Conservation (phyloP, 2,329 filamentous ascomycete genomes). For the Lojkania enalia region DNA sequence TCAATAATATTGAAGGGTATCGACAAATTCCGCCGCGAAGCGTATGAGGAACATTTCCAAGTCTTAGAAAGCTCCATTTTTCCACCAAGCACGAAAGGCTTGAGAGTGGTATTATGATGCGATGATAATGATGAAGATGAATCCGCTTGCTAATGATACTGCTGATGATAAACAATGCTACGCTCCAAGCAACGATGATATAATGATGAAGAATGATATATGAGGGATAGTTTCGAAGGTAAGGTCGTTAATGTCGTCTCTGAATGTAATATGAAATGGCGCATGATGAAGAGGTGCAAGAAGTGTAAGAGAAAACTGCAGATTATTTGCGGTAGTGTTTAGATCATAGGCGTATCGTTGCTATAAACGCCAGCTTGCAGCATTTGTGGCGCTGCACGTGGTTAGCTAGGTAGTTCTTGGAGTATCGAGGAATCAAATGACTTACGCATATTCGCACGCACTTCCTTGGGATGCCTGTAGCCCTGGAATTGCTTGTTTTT, state of each 20-base stretch:
- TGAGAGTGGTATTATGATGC: slow-evolving; percentile 8
- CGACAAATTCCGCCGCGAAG: slow-evolving; percentile 39
- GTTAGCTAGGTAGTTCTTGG: background rate
- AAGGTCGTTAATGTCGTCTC: slow-evolving; percentile 37
- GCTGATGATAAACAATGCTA: slow-evolving; percentile 17
- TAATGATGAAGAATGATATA: slow-evolving; percentile 12
- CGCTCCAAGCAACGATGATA: slow-evolving; percentile 3
- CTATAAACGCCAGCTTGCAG: slow-evolving; percentile 49
- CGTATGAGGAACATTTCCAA: slow-evolving; percentile 22
- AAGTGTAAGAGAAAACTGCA: slow-evolving; percentile 1
- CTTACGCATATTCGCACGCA: slow-evolving; percentile 53
- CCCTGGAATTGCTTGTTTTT: slow-evolving; percentile 28
- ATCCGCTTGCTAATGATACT: slow-evolving; percentile 29
- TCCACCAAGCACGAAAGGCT: no score
- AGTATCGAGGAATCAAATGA: background rate
- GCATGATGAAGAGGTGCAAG: slow-evolving; percentile 6
- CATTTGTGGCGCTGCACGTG: slow-evolving; percentile 37
- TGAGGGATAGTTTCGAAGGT: slow-evolving; percentile 28
- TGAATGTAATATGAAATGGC: slow-evolving; percentile 7
- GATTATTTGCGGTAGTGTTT: slow-evolving; percentile 6
- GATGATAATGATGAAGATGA: slow-evolving; percentile 11
- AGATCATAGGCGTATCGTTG: slow-evolving; percentile 42
- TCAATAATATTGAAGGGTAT: slow-evolving; percentile 31
- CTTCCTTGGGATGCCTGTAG: slow-evolving; percentile 51
- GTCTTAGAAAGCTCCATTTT: slow-evolving; percentile 17